Conservation (phyloP, 139 green algal genomes). For the Zygnema cylindricum region DNA sequence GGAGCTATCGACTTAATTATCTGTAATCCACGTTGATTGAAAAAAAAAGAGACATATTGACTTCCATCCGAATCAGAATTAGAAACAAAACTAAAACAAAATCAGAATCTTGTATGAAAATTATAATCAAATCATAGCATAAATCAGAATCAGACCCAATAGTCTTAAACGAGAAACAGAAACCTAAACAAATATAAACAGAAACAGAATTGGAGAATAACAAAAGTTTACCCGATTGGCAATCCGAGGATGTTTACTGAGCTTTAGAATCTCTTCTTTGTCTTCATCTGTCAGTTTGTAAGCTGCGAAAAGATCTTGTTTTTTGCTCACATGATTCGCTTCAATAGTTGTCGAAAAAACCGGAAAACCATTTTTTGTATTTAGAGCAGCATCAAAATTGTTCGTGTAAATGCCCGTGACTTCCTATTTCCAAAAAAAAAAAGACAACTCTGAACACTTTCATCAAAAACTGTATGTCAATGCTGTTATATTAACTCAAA, state of each 20-base stretch:
- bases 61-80: no score
- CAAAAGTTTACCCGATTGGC: constrained; percentile 33
- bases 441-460: no score
- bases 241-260: constrained; percentile 78
- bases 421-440: constrained; percentile 58
- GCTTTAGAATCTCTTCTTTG: constrained; percentile 76
- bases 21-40: background rate
- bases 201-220: background rate
- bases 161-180: constrained; percentile 20
- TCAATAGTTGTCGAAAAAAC: constrained; percentile 95
- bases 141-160: no score
- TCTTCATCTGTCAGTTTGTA: constrained; percentile 91
- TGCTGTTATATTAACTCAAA: no score
- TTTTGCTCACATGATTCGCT: constrained; percentile 89
- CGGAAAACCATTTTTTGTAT: constrained; percentile 91
- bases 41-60: no score
- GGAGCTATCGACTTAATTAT: constrained; percentile 96
- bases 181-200: background rate
- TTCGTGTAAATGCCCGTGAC: constrained; percentile 93
- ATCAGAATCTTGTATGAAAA: no score
- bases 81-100: no score
- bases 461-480: no score
- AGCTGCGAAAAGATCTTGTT: constrained; percentile 78
- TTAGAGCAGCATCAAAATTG: constrained; percentile 86
- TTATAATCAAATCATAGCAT: no score